Conservation (phyloP, 257 asterid genomes). For the Linaria vulgaris region DNA sequence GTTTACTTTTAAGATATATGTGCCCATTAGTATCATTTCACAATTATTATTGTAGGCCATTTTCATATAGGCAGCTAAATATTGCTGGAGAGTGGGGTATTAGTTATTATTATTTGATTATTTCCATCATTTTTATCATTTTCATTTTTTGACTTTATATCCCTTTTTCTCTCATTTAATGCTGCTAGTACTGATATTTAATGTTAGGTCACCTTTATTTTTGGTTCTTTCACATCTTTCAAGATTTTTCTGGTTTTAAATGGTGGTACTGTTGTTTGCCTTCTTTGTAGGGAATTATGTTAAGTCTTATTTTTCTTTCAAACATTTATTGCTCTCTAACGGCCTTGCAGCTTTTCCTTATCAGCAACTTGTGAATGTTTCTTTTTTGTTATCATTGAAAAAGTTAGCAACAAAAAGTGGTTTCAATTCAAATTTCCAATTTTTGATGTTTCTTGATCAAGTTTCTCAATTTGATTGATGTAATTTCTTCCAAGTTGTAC, state of each 20-base stretch:
- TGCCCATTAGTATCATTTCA: background rate
- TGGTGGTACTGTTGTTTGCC: conserved; percentile 58
- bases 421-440: no score
- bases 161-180: conserved; percentile 34
- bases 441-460: no score
- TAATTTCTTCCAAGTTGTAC: no score
- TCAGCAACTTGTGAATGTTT: conserved; percentile 15
- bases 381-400: background rate
- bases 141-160: background rate
- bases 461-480: no score
- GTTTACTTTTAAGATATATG: background rate
- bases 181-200: conserved; percentile 44
- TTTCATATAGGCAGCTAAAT: conserved; percentile 23
- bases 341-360: conserved; percentile 36
- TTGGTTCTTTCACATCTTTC: conserved; percentile 52
- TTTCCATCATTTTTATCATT: background rate
- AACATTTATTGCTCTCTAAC: conserved; percentile 48
- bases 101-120: background rate
- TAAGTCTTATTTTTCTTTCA: conserved; percentile 29
- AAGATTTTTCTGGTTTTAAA: conserved; percentile 27
- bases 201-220: conserved; percentile 44
- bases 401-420: no score
- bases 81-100: conserved; percentile 31
- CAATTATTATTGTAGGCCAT: conserved; percentile 11
- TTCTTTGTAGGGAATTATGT: conserved; percentile 44